Evolutionary conservation across 2,329 filamentous ascomycete species (phyloP).

Genomic region (Colletotrichum incanum): DNA sequence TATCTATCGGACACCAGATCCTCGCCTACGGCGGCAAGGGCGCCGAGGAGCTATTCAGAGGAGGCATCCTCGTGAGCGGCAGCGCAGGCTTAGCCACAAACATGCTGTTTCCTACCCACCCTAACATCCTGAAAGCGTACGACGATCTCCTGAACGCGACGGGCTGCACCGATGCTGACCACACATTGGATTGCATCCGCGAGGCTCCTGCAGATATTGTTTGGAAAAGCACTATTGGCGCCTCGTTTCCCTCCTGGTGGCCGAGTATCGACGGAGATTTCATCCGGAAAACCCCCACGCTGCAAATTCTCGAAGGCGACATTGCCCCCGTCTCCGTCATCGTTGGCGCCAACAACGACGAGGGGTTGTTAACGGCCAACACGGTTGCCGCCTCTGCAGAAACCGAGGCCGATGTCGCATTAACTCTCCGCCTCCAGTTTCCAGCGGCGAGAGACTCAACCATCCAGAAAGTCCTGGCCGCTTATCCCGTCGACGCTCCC

Average conservation of each 20-base stretch:
- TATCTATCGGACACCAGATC: slow-evolving; percentile 31
- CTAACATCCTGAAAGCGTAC: slow-evolving; percentile 6
- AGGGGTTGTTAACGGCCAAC: slow-evolving; percentile 18
- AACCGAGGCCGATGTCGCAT: slow-evolving; percentile 31
- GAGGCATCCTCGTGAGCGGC: slow-evolving; percentile 31
- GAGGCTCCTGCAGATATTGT: background rate
- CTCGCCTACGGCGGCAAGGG: slow-evolving; percentile 30
- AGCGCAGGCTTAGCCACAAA: slow-evolving; percentile 14
- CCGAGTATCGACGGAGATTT: slow-evolving; percentile 31
- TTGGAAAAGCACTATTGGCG: background rate
- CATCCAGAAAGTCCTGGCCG: slow-evolving; percentile 35
- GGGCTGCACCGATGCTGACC: slow-evolving; percentile 24
- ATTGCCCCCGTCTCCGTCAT: slow-evolving; percentile 17
- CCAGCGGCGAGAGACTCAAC: slow-evolving; percentile 32
- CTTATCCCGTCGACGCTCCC: slow-evolving; percentile 37
- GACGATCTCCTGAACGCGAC: slow-evolving; percentile 17
- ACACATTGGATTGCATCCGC: slow-evolving; percentile 32
- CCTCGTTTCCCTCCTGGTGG: slow-evolving; percentile 21
- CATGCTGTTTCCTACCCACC: slow-evolving; percentile 11
- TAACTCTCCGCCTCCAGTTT: slow-evolving; percentile 13
- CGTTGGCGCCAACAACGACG: slow-evolving; percentile 33
- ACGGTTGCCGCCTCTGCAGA: slow-evolving; percentile 4
- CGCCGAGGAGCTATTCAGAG: slow-evolving; percentile 31
- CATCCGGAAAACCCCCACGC: slow-evolving; percentile 4
- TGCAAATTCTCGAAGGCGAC: slow-evolving; percentile 25